Evolutionary conservation across 2,329 filamentous ascomycete genomes (phyloP).

Genomic region (Phoma sp.): DNA sequence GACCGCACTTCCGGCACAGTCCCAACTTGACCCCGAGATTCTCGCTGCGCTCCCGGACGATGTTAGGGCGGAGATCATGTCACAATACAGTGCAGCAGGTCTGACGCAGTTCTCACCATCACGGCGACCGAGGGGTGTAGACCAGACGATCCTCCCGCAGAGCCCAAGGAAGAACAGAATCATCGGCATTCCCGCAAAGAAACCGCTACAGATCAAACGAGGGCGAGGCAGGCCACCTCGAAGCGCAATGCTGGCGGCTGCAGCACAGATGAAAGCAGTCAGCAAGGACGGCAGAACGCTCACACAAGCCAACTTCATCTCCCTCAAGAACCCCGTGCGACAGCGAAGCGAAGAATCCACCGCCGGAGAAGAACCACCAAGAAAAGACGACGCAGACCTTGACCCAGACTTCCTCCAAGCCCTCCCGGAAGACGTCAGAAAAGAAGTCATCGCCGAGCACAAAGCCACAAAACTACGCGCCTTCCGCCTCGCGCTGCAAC

Average conservation of each 20-base stretch:
- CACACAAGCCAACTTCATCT: slow-evolving; percentile 76
- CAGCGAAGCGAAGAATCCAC: slow-evolving; percentile 29
- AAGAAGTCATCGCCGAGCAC: slow-evolving; percentile 79
- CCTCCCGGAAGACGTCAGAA: slow-evolving; percentile 71
- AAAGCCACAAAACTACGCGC: slow-evolving; percentile 42
- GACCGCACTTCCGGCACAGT: slow-evolving; percentile 63
- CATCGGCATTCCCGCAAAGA: slow-evolving; percentile 58
- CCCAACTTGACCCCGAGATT: slow-evolving; percentile 84
- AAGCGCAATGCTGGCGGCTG: slow-evolving; percentile 51
- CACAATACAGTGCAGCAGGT: slow-evolving; percentile 63
- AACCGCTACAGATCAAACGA: slow-evolving; percentile 70
- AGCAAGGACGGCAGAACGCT: slow-evolving; percentile 51
- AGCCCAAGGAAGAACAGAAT: slow-evolving; percentile 60
- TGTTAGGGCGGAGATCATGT: slow-evolving; percentile 82
- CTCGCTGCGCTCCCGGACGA: slow-evolving; percentile 84
- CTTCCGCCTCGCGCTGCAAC: slow-evolving; percentile 38
- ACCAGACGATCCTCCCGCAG: slow-evolving; percentile 47
- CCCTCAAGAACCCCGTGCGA: slow-evolving; percentile 39
- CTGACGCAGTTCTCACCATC: slow-evolving; percentile 37
- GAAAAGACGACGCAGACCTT: slow-evolving; percentile 19
- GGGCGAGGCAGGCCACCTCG: slow-evolving; percentile 60
- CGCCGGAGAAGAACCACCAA: slow-evolving; percentile 30
- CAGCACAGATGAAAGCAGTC: slow-evolving; percentile 57
- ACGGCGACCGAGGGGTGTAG: slow-evolving; percentile 44
- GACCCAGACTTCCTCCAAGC: slow-evolving; percentile 76